Conservation (phyloP, 306 rosid species). For the Quercus cerris region DNA sequence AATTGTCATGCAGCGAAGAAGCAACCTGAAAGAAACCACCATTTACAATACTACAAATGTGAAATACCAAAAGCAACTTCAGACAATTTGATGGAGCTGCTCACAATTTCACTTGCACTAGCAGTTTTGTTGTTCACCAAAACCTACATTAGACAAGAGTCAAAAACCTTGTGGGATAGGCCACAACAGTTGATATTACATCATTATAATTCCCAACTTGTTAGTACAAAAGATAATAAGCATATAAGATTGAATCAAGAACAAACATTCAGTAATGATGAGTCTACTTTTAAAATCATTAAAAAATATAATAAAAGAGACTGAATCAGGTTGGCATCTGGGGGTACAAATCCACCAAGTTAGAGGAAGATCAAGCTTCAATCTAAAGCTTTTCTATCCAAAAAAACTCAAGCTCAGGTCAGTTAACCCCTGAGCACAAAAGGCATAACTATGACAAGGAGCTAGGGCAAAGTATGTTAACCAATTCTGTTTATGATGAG, state of each 20-base stretch:
- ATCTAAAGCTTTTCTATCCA: background rate
- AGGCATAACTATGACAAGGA: background rate
- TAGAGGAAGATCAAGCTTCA: background rate
- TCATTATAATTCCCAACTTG: background rate
- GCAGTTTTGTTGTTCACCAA: constrained; percentile 92
- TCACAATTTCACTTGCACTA: constrained; percentile 98
- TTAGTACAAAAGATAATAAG: background rate
- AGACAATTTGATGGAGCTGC: constrained; percentile 27
- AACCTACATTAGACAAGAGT: constrained; percentile 57
- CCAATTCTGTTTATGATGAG: background rate
- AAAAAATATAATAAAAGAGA: background rate
- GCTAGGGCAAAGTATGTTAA: background rate
- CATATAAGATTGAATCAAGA: background rate
- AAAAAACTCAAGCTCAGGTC: background rate
- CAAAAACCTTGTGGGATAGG: constrained; percentile 28
- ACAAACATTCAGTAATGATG: background rate
- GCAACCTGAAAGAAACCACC: constrained; percentile 78
- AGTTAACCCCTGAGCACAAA: background rate
- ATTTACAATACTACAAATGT: constrained; percentile 4
- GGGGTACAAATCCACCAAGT: background rate
- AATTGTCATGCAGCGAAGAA: constrained; percentile 93
- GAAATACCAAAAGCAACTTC: constrained; percentile 22
- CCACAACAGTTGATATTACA: background rate
- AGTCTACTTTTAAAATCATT: background rate
- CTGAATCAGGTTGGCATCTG: background rate